Evolutionary conservation across 2,329 filamentous ascomycete species (phyloP), one percentile per base, ranked within the genome.

Genomic region (Didymella exigua): DNA sequence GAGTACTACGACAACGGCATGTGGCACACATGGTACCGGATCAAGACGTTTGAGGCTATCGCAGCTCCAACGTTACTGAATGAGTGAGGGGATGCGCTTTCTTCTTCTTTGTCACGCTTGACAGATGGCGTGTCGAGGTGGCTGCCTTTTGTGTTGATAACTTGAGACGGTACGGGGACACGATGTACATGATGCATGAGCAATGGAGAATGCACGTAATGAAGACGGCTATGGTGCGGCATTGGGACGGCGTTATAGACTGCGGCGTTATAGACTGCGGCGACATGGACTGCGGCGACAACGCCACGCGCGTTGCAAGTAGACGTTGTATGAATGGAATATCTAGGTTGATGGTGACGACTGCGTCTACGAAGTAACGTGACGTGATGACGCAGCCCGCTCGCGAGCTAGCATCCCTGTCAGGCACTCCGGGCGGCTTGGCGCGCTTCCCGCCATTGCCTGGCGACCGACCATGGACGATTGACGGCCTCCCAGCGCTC

Each of bases 1-100:
- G 61, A 71, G 29, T 79, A 76, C 66, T 79, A 79, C 52, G 77
- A 79, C 52, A 63, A 77, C 46, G 77, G 77, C n/a, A 60, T 76
- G 63, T 79, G 77, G 77, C 76, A 79, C 55, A 79, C 77, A 5
- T 66, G 56, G 19, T 79, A 79, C 57, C 62, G 66, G 0, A 58
- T 77, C 55, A 75, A 76, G 58, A 71, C 67, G 8, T 72, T 68
- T 31, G 60, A 58, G 38, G 46, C 57, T 13, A 59, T 44, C 19
- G 63, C 52, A 16, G 45, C 52, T 36, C 41, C 49, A 4, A 30
- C 41, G 23, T 37, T 42, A 5, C 33, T 49, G 16, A n/a, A n/a
- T n/a, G n/a, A n/a, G n/a, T n/a, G n/a, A n/a, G n/a, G n/a, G n/a
- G n/a, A n/a, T n/a, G n/a, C n/a, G n/a, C 30, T 29, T 42, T 34